A percentile compares a stretch with the other conserved stretches of the same genome.
Conservation (phyloP, 1,139 yeast species). For the Diutina siamensis region DNA sequence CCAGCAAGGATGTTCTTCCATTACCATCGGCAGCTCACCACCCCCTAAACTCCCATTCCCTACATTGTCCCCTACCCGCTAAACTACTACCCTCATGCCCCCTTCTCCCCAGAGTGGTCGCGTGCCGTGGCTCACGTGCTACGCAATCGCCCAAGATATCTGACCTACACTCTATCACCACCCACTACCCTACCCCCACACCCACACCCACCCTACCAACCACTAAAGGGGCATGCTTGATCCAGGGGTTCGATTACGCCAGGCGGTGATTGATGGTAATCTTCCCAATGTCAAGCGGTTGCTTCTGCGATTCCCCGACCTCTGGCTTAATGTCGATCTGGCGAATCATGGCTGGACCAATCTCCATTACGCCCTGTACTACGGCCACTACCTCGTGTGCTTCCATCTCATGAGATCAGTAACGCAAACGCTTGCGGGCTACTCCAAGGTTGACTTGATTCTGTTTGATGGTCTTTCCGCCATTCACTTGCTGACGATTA, state of each 20-base stretch:
- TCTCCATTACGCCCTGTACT: constrained; percentile 73
- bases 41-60: too few species aligned
- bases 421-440: constrained; percentile 10
- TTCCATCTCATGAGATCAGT: constrained; percentile 38
- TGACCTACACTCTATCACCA: not conserved
- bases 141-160: not conserved
- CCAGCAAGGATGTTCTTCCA: too few species aligned
- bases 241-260: constrained; percentile 40
- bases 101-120: not conserved
- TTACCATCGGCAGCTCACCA: too few species aligned
- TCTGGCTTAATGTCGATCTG: constrained; percentile 61
- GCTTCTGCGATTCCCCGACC: constrained; percentile 60
- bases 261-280: constrained; percentile 64
- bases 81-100: too few species aligned
- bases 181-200: too few species aligned
- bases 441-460: constrained; percentile 19
- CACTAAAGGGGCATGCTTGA: too few species aligned
- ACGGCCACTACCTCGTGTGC: constrained; percentile 74
- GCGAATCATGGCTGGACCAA: constrained; percentile 77
- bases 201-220: not conserved
- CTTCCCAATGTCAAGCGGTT: constrained; percentile 62
- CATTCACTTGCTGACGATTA: constrained; percentile 60
- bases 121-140: not conserved
- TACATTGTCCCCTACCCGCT: too few species aligned
- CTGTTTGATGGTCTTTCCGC: constrained; percentile 66